Evolutionary conservation across 805 yeast species (phyloP).

Genomic region (Myxozyma vanderwaltii): DNA sequence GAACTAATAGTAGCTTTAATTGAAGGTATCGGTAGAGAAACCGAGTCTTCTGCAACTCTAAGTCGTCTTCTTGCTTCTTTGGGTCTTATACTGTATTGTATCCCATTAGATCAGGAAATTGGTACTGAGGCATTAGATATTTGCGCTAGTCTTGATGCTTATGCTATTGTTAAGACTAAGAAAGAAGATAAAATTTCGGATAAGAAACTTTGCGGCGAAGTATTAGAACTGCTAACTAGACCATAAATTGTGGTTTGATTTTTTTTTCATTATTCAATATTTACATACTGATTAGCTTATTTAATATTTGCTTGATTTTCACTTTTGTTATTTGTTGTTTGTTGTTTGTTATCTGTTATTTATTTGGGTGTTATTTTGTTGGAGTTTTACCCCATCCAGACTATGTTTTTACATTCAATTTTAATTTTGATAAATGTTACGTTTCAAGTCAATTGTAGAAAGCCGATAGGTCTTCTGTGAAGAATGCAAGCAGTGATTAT

Average conservation of each 20-base stretch:
- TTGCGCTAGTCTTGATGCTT: conserved; percentile 22
- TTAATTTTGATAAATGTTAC: too few species aligned
- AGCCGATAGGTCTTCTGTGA: too few species aligned
- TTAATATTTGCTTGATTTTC: too few species aligned
- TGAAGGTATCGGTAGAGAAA: conserved; percentile 30
- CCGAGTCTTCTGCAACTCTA: conserved; percentile 29
- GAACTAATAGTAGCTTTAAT: conserved; percentile 33
- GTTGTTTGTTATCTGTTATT: too few species aligned
- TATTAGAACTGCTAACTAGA: conserved; percentile 13
- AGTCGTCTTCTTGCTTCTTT: conserved; percentile 27
- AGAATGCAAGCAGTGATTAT: too few species aligned
- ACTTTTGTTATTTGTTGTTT: too few species aligned
- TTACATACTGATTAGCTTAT: too few species aligned
- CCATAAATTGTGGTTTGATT: neutral
- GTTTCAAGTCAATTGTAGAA: too few species aligned
- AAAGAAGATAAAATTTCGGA: conserved; percentile 9
- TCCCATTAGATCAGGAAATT: conserved; percentile 23
- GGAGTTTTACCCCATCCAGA: too few species aligned
- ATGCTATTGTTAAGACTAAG: conserved; percentile 10
- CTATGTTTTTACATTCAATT: too few species aligned
- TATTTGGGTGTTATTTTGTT: too few species aligned
- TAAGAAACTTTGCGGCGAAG: conserved; percentile 20
- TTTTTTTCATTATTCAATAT: too few species aligned
- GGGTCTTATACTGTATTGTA: conserved; percentile 31
- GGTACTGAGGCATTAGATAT: conserved; percentile 20